These are phyloP conservation scores for Xylaria acuta DNA, from an alignment of 495 filamentous ascomycete species.

Conservation along the genomic window DNA sequence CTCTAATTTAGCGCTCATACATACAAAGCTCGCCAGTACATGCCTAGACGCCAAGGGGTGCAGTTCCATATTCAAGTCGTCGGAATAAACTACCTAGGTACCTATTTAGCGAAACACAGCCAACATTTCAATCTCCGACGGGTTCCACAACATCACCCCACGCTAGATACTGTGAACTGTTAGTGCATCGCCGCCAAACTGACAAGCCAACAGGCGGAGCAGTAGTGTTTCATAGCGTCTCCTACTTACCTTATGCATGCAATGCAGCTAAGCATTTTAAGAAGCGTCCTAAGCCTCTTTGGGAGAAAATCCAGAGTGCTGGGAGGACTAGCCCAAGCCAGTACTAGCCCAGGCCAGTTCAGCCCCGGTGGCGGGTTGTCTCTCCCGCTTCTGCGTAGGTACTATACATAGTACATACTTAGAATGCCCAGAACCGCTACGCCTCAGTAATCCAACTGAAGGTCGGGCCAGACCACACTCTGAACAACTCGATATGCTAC, in stretches of 20 bases:
- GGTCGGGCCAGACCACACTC: neutral
- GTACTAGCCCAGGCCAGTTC: neutral
- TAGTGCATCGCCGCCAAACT: neutral
- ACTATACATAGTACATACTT: too few species aligned
- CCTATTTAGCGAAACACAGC: neutral
- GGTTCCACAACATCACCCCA: neutral
- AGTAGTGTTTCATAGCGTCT: neutral
- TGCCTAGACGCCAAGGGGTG: neutral
- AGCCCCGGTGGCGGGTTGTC: neutral
- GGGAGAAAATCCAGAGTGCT: slow-evolving; percentile 14
- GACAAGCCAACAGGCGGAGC: neutral
- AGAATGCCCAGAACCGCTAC: too few species aligned
- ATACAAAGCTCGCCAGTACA: neutral
- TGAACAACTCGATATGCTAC: neutral
- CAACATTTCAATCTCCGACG: slow-evolving; percentile 12
- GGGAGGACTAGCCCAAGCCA: neutral
- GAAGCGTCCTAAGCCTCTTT: neutral
- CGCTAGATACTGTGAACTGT: neutral
- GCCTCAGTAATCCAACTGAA: neutral
- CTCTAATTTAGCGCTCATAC: neutral
- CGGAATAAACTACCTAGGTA: neutral
- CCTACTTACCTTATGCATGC: neutral
- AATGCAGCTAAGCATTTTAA: neutral
- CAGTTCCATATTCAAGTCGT: neutral
- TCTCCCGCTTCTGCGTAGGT: neutral